Percentiles rank a stretch among this genome's conserved stretches.
These are phyloP conservation scores for Coccomyxa sp. DNA, from an alignment of 139 green algal genomes.

Conservation along the genomic window DNA sequence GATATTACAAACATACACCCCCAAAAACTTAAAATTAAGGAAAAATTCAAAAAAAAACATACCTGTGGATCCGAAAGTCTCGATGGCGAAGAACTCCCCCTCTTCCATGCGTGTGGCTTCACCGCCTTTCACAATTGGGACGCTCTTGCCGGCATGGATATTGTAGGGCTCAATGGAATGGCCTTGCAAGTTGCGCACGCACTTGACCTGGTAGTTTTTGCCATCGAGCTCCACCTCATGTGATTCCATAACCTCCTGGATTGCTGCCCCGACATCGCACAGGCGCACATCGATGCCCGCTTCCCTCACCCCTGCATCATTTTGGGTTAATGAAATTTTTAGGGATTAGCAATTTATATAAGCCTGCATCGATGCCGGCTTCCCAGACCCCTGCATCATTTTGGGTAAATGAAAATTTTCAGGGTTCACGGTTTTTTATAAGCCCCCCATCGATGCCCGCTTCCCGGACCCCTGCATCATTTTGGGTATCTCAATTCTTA, in stretches of 20 bases:
- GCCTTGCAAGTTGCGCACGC: constrained; percentile 93
- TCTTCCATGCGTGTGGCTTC: constrained; percentile 96
- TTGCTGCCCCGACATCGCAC: constrained; percentile 89
- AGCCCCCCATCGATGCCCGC: no score
- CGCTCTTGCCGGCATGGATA: constrained; percentile 92
- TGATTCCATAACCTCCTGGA: constrained; percentile 93
- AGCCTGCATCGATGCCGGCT: no score
- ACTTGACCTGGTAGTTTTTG: constrained; percentile 80
- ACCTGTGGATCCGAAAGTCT: constrained; percentile 96
- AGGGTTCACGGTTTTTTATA: no score
- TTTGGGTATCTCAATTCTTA: no score
- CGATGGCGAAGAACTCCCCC: constrained; percentile 98
- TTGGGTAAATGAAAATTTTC: no score
- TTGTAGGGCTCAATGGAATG: constrained; percentile 94
- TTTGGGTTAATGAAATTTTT: neutral
- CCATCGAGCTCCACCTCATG: constrained; percentile 96
- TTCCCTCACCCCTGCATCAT: constrained; percentile 62
- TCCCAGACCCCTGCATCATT: no score
- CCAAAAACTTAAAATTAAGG: no score
- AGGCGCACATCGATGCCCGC: constrained; percentile 95
- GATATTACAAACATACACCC: no score
- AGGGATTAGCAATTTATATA: no score
- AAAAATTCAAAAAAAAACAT: no score
- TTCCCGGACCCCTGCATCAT: no score
- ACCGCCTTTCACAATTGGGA: constrained; percentile 80